Evolutionary conservation across 73 alveolate species (phyloP), one percentile per base, ranked within the genome.

Genomic region (Diophrys sp.): DNA sequence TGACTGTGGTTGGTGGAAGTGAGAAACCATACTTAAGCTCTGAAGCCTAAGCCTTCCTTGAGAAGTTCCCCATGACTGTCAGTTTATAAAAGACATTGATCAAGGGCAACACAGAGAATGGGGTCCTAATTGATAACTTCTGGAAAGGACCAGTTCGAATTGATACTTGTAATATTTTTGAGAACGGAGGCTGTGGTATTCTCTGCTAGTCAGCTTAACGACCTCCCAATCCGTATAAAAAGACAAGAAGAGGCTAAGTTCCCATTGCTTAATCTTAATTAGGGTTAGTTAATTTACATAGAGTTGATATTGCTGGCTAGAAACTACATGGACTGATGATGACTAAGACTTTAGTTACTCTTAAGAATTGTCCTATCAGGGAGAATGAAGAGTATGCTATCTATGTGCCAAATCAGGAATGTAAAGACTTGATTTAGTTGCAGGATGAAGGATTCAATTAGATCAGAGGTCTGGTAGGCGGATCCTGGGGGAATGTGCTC

Each of bases 131-230:
- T 31, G 27, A 70, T 23, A 82, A 79, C 11, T 31, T 53, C 34
- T 71, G 75, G 69, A 32, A 72, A 33, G 88, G 88, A 29, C 54
- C 30, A 18, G 31, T 79, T 18, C 2, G 5, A 23, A 29, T 79
- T 23, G 54, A 23, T 28, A 24, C 74, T 14, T 73, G 79, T 24
- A 79, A 33, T 0, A 44, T 79, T 30, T 0, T 28, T 8, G 76
- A 73, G 31, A 79, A 79, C 72, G 28, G 30, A n/a, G 55, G 72
- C 2, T 27, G 34, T 33, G 88, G 88, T n/a, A 73, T 78, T 24
- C 14, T 25, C 28, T 56, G 54, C 34, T n/a, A 26, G n/a, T 67
- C 69, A n/a, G 23, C 78, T 14, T 18, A 67, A 23, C n/a, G 67
- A 32, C 5, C 78, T 0, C 14, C 66, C 14, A 29, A 29, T 29